These are phyloP conservation scores for Cyclaneusma minus DNA, from an alignment of 2,329 filamentous ascomycete species.

Conservation along the genomic window DNA sequence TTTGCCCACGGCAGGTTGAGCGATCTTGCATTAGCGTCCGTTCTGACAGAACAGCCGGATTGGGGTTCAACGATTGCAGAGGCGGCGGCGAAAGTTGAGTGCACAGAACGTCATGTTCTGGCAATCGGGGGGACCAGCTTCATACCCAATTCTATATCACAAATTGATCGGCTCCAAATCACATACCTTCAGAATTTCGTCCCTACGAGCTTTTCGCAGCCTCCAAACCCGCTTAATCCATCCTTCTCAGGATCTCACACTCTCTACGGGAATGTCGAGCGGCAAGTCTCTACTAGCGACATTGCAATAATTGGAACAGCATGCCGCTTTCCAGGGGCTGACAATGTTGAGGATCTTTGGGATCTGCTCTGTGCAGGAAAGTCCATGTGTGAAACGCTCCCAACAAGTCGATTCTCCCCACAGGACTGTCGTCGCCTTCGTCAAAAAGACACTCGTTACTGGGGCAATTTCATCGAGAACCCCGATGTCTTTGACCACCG, in stretches of 20 bases:
- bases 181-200: neutral
- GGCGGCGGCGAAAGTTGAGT: neutral
- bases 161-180: too few species aligned
- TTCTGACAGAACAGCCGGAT: neutral
- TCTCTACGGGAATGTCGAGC: neutral
- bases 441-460: too few species aligned
- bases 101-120: too few species aligned
- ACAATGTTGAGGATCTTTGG: too few species aligned
- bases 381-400: neutral
- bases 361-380: neutral
- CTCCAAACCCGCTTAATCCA: too few species aligned
- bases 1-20: too few species aligned
- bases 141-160: too few species aligned
- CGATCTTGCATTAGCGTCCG: too few species aligned
- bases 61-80: conserved; percentile 1
- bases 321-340: too few species aligned
- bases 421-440: too few species aligned
- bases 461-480: conserved; percentile 5
- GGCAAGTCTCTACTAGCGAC: neutral
- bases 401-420: neutral
- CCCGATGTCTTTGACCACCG: conserved; percentile 5
- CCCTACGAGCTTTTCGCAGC: neutral
- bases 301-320: too few species aligned
- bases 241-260: conserved; percentile 1
- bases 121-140: too few species aligned